A percentile compares a stretch with the other conserved stretches of the same genome.
Conservation (phyloP, 305 asterid species). For the Solanum hybrid region DNA sequence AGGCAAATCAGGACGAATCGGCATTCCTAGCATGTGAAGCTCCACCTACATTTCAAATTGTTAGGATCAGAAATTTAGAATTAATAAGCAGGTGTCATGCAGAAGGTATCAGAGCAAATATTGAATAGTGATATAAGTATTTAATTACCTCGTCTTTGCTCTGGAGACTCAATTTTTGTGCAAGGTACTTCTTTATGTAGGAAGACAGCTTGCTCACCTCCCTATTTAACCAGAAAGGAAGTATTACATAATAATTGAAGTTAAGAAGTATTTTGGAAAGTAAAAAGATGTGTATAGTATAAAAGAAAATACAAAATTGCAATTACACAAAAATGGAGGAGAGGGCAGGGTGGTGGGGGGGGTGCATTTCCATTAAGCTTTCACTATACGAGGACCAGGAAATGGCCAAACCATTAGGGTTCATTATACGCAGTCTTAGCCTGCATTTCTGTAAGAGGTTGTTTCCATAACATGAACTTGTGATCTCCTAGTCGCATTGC, state of each 20-base stretch:
- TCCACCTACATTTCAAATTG: not conserved
- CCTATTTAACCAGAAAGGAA: not conserved
- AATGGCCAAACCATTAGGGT: not conserved
- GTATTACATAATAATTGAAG: not conserved
- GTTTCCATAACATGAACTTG: too few species aligned
- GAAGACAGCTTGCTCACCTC: not conserved
- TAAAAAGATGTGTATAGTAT: too few species aligned
- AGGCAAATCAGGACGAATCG: not conserved
- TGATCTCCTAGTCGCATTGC: too few species aligned
- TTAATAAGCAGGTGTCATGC: not conserved
- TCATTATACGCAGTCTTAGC: not conserved
- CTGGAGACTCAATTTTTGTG: not conserved
- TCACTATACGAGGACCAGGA: not conserved
- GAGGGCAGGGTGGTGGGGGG: too few species aligned
- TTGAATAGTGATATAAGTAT: not conserved
- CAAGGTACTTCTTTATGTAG: conserved; percentile 5
- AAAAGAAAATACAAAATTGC: too few species aligned
- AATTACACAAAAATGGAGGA: too few species aligned
- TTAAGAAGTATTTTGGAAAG: too few species aligned
- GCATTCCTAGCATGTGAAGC: not conserved
- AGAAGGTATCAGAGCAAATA: not conserved
- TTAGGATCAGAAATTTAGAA: not conserved
- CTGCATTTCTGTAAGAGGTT: not conserved
- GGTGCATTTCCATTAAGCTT: too few species aligned
- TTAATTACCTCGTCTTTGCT: conserved; percentile 2